Evolutionary conservation across 345 rosid species (phyloP).

Genomic region (Gynandropsis gynandra): DNA sequence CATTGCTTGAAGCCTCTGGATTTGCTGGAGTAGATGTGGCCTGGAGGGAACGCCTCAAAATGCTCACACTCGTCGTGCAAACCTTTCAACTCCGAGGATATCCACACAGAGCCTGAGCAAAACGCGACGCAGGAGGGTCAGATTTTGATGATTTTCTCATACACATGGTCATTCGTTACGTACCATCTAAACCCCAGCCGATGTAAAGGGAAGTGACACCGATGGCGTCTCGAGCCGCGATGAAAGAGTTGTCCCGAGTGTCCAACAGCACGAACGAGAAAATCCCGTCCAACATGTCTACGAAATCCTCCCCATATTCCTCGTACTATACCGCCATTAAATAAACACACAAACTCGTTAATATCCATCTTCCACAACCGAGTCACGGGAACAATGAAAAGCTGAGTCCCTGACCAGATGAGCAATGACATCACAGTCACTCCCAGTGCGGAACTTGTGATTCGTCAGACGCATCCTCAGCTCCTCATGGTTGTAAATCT

Average conservation of each 20-base stretch:
- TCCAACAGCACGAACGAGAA: constrained; percentile 90
- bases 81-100: constrained; percentile 87
- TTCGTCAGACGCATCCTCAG: constrained; percentile 52
- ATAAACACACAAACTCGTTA: background rate
- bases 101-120: constrained; percentile 66
- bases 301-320: constrained; percentile 75
- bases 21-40: constrained; percentile 88
- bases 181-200: constrained; percentile 95
- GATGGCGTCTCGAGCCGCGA: constrained; percentile 89
- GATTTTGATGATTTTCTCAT: background rate
- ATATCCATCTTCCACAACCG: background rate
- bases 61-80: constrained; percentile 83
- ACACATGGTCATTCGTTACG: background rate
- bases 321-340: constrained; percentile 47
- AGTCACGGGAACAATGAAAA: background rate
- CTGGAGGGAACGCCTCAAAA: constrained; percentile 82
- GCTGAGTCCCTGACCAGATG: constrained; percentile 51
- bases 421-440: constrained; percentile 93
- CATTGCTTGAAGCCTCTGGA: constrained; percentile 58
- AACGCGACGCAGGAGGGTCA: background rate
- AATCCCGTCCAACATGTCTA: constrained; percentile 88
- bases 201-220: constrained; percentile 91
- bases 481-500: constrained; percentile 87
- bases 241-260: constrained; percentile 69
- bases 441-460: constrained; percentile 79